Base-by-base conservation (phyloP, 2,329 filamentous ascomycete genomes). In the Verticillium nonalfalfae region DNA sequence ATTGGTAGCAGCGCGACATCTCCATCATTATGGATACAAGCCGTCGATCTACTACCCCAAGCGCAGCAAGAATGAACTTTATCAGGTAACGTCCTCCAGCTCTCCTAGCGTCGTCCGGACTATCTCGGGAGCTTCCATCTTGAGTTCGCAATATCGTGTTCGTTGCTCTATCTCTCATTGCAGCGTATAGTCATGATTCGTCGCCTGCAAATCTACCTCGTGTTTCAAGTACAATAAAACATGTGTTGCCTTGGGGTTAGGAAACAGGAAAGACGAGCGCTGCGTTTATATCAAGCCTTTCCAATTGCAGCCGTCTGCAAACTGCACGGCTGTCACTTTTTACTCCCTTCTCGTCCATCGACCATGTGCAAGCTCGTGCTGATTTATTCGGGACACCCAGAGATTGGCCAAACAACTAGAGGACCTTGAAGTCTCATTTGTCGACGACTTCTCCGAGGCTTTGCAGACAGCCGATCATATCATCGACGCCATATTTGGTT, bases 31-130 rank as follows among this genome's bases (percentile, higher is more conserved):
- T 73, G 94, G 95, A 64, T 99, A 98, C 76, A 84, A 85, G 31
- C 93, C 94, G 3, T 89, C 86, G 9, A 81, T 99, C 55, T 98
- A 95, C 79, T 98, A 96, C 71, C 95, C 95, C 1, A 98, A 98
- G 75, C 86, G 91, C 60, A 88, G 89, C 73, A 95, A 94, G 72
- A 94, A 93, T 66, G 93, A 97, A 57, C 81, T 98, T 3, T 98
- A 97, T 72, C 85, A 91, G 79, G 90, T 92, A 26, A 75, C 67
- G 75, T 68, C 35, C 9, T 4, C 18, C 18, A 50, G n/a, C 21
- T 21, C 7, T 50, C 45, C 45, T 50, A 31, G 26, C n/a, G 45
- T 50, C 45, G 11, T 7, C 45, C 0, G 2, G 9, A 50, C 11
- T 11, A 21, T 18, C n/a, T 1, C 9, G 2, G 13, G 7, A 21